Evolutionary conservation across 148 eudicot genomes (phyloP).

Genomic region (Spergularia bocconei): DNA sequence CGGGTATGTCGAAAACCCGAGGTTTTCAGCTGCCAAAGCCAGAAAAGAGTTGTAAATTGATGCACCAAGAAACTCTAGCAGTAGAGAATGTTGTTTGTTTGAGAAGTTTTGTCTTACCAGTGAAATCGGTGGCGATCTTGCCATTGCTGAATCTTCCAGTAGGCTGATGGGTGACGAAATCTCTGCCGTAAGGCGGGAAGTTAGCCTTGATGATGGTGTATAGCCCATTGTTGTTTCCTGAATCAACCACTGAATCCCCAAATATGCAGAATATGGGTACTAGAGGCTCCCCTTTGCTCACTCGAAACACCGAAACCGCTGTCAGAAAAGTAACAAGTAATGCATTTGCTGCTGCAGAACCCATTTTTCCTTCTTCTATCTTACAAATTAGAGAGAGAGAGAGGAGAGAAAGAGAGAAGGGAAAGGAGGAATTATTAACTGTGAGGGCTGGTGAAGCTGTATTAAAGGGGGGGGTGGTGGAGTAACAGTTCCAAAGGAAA

Average conservation of each 20-base stretch:
- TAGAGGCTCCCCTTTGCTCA: constrained; percentile 47
- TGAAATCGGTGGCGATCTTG: constrained; percentile 78
- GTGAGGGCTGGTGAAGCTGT: constrained; percentile 1
- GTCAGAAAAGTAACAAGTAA: neutral
- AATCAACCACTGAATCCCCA: constrained; percentile 83
- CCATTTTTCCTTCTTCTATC: constrained; percentile 29
- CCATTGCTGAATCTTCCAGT: constrained; percentile 94
- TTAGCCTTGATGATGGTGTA: constrained; percentile 70
- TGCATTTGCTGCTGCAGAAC: constrained; percentile 26
- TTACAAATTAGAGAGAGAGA: neutral
- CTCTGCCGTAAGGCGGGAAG: constrained; percentile 91
- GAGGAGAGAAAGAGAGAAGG: neutral
- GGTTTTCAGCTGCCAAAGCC: constrained; percentile 62
- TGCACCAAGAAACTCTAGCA: neutral
- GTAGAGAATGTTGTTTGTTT: neutral
- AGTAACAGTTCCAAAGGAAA: constrained; percentile 11
- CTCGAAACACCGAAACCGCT: neutral
- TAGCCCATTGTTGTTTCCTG: constrained; percentile 79
- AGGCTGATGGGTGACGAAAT: constrained; percentile 62
- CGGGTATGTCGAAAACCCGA: constrained; percentile 74
- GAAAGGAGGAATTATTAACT: neutral
- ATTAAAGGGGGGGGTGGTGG: constrained; percentile 13
- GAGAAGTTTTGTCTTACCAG: constrained; percentile 41
- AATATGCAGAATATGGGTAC: constrained; percentile 77
- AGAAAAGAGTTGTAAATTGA: neutral